Base-by-base conservation (phyloP, 2,329 filamentous ascomycete species). In the Phialophora verrucosa region DNA sequence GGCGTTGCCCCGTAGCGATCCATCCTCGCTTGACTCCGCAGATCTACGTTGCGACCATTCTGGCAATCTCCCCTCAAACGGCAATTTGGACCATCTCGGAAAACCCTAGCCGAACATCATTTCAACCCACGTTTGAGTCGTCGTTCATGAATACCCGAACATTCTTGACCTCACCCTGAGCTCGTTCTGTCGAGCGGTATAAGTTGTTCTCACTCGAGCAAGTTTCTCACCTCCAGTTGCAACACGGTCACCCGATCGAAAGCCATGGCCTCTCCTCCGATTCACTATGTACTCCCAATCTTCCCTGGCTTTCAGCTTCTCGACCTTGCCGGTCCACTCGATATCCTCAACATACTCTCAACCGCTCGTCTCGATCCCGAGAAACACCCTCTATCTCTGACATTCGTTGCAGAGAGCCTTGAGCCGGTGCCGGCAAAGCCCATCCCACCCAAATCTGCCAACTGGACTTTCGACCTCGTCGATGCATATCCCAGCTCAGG, bases 261-360 rank as follows among this genome's bases (percentile, higher is more conserved):
- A 6, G 23, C n/a, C 57, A 69, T 66, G 64, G 58, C 44, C n/a
- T 42, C 68, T 20, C 38, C 62, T 44, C 67, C 67, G 11, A 25
- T 54, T 35, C 64, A 70, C 29, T 70, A 59, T 42, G 51, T 68
- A 5, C 38, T 70, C 7, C 62, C 63, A 10, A 67, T 82, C 14
- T 82, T 76, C 69, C 78, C 78, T 2, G 78, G 78, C 35, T 80
- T 80, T 69, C 77, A 82, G 71, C 76, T 78, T 23, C 73, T 80
- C 4, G 78, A 82, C 62, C 76, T 75, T 50, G 79, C 80, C 59
- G 83, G 82, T 4, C 83, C 83, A 6, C 73, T 85, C 14, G 81
- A 84, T 66, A 78, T 79, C 68, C 75, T 85, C 27, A 81, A 76
- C 62, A 51, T 72, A 5, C 69, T 77, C 53, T 72, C 75, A 4